These are phyloP conservation scores for Lactarius quietus DNA, from an alignment of 768 basidiomycete genomes.

Conservation along the genomic window DNA sequence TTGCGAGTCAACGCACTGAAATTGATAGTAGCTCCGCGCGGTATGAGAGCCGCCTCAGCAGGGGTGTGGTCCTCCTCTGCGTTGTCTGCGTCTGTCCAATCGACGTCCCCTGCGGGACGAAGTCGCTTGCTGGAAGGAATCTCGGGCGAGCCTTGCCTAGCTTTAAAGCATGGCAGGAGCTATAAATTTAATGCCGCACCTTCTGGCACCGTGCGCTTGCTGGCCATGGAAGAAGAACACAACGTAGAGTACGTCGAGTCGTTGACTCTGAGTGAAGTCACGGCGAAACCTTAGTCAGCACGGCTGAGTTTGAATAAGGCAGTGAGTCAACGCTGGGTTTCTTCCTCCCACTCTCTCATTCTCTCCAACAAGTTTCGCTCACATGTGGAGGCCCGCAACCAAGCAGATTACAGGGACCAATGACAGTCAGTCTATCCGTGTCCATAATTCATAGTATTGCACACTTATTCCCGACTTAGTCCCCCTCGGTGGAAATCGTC, in stretches of 20 bases:
- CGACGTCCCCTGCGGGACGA: conserved; percentile 49
- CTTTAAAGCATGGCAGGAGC: background rate
- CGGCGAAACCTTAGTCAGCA: conserved; percentile 12
- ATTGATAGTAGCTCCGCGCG: conserved; percentile 78
- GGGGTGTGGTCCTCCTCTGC: conserved; percentile 51
- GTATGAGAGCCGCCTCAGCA: conserved; percentile 46
- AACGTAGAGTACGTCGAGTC: background rate
- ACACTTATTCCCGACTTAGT: conserved; percentile 35
- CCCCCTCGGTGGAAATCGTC: conserved; percentile 74
- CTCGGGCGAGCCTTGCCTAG: conserved; percentile 27
- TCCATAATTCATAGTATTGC: conserved; percentile 7
- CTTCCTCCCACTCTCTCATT: conserved; percentile 17
- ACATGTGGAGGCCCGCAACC: conserved; percentile 88
- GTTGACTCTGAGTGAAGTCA: background rate
- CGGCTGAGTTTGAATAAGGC: conserved; percentile 23
- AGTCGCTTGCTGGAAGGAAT: conserved; percentile 38
- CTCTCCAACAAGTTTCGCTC: conserved; percentile 14
- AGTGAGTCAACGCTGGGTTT: conserved; percentile 7
- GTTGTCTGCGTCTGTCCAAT: conserved; percentile 54
- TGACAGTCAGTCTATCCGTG: conserved; percentile 58
- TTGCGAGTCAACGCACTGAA: conserved; percentile 81
- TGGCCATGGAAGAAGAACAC: conserved; percentile 11
- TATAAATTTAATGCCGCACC: conserved; percentile 25
- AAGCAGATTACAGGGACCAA: conserved; percentile 91
- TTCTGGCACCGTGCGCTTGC: conserved; percentile 28